Evolutionary conservation across 176 grass and related monocot genomes (phyloP), one percentile per base, ranked within the genome.

Genomic region (Juncus inflexus): DNA sequence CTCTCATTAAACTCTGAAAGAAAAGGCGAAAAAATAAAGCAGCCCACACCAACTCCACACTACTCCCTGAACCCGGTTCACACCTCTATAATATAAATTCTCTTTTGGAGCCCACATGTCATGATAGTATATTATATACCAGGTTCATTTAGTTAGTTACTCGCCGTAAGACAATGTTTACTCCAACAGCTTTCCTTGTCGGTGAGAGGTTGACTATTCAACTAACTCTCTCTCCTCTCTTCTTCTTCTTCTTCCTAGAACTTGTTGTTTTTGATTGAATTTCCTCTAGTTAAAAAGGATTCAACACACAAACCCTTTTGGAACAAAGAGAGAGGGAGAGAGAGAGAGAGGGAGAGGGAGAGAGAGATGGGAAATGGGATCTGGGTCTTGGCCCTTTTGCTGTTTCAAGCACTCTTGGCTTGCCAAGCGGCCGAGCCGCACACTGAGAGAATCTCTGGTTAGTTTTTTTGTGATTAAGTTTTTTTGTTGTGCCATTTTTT

Each of bases 381-480:
- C 66, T 70, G 79, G 52, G n/a, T 82, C 39, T 10, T 72, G 10
- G 40, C 73, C 12, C 39, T 82, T 51, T 15, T 82, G 37, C n/a
- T 82, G 12, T 47, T 63, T 60, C 64, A 72, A 3, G 66, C 40
- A 64, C 9, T 70, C 37, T 15, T 72, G 12, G 16, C 65, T 58
- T 3, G n/a, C 5, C 60, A 41, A 15, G 50, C 35, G 11, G 79
- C 74, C 36, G 51, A 64, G 55, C 73, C 12, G 65, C 65, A 38
- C 45, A 76, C 73, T 4, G 79, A 82, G 41, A 76, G 79, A 63
- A 82, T 82, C 76, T 77, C 73, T 58, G 79, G 79, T 82, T 61
- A 43, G 64, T 64, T 82, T 60, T 67, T 62, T 7, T 5, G 41
- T 35, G 3, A 47, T 65, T 38, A 14, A 63, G 41, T 41, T 14